Evolutionary conservation across 768 basidiomycete species (phyloP), one percentile per base, ranked within the genome.

Genomic region (Mrakia gelida): DNA sequence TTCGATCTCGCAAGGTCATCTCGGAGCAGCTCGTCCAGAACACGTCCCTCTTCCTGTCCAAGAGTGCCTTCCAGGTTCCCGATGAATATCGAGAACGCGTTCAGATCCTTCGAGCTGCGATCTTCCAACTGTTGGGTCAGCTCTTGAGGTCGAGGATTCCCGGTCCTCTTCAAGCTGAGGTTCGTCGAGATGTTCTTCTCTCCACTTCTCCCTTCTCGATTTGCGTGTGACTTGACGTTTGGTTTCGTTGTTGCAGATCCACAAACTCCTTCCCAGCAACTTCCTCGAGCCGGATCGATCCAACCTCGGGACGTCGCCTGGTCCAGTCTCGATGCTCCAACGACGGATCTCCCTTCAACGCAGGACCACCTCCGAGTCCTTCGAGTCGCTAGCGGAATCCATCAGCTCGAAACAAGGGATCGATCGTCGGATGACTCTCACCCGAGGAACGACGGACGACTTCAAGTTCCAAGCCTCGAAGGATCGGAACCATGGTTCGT

Each of bases 401-500:
- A 43, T 79, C 81, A 26, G 79, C n/a, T 80, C 80, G 4, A 81
- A 80, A 7, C 75, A 71, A n/a, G 68, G 68, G n/a, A 73, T 81
- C 28, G 83, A 84, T 62, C 80, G 81, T 73, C 61, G 81, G 15
- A 77, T 83, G 30, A 82, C 83, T 23, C 80, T 85, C 15, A 80
- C 81, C 49, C 75, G 83, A 23, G 81, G 81, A 10, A 73, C 84
- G 65, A 82, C 83, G 2, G 83, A 82, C 30, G 84, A 85, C 71
- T 81, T 80, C 16, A 81, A 81, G 4, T 70, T 83, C 61, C 81
- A 82, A 71, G 82, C 82, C n/a, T 83, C 81, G 13, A 84, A 83
- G 72, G 84, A 85, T 68, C 83, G 83, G 75, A 84, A 85, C 76
- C 79, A 80, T 0, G 81, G 82, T n/a, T 84, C 83, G 84, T 82